Conservation (phyloP, 169 alveolate genomes). For the Eimeria sp. region DNA sequence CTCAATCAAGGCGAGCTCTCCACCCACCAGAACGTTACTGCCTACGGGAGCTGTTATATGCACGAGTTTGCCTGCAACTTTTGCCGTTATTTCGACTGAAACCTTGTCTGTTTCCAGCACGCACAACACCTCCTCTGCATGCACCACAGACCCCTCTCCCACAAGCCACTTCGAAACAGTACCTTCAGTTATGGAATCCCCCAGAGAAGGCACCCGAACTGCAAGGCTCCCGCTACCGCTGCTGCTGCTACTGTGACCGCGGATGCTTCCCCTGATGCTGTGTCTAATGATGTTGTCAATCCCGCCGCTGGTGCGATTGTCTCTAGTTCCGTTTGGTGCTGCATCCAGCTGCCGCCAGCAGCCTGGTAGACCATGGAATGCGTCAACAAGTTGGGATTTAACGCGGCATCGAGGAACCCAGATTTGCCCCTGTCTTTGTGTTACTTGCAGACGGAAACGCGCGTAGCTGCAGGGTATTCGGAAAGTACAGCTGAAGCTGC, state of each 20-base stretch:
- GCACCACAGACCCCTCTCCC: constrained; percentile 94
- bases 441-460: neutral
- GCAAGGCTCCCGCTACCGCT: neutral
- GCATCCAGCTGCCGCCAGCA: neutral
- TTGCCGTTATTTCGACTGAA: constrained; percentile 76
- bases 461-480: neutral
- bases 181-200: constrained; percentile 95
- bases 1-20: constrained; percentile 73
- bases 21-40: constrained; percentile 71
- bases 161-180: constrained; percentile 90
- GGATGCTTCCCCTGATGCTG: too few relatives aligned
- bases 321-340: neutral
- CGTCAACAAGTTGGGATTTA: neutral
- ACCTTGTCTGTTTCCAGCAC: constrained; percentile 98
- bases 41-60: constrained; percentile 78
- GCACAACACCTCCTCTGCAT: constrained; percentile 95
- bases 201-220: constrained; percentile 90
- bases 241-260: too few relatives aligned
- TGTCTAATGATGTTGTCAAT: too few relatives aligned
- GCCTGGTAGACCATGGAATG: neutral
- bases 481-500: neutral
- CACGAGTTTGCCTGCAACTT: constrained; percentile 51
- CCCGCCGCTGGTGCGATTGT: neutral
- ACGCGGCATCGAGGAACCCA: neutral
- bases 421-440: neutral